Evolutionary conservation across 768 basidiomycete genomes (phyloP).

Genomic region (Agaricus subrufescens): DNA sequence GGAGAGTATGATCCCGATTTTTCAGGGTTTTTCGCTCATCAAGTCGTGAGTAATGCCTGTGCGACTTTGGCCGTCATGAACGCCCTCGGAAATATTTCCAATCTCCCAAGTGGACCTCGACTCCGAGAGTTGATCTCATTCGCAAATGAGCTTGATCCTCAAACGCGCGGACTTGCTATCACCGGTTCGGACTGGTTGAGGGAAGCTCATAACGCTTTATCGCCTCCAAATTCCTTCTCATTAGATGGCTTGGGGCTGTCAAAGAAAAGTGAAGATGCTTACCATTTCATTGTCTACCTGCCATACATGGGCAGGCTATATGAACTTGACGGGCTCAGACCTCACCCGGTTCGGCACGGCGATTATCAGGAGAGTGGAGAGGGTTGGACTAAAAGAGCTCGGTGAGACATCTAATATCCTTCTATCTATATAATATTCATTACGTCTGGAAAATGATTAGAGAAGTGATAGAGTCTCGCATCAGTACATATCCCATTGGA

Average conservation of each 20-base stretch:
- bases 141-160: conserved; percentile 82
- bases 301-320: conserved; percentile 82
- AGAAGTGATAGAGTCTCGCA: conserved; percentile 82
- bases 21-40: conserved; percentile 88
- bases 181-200: conserved; percentile 79
- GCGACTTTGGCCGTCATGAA: conserved; percentile 94
- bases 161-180: conserved; percentile 75
- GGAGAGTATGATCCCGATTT: conserved; percentile 74
- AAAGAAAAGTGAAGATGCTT: conserved; percentile 74
- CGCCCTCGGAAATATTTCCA: conserved; percentile 78
- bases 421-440: conserved; percentile 16
- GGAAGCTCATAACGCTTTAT: conserved; percentile 89
- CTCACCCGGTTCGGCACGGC: conserved; percentile 79
- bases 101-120: conserved; percentile 57
- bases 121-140: conserved; percentile 74
- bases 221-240: conserved; percentile 85
- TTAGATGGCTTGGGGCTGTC: conserved; percentile 76
- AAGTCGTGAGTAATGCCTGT: conserved; percentile 94
- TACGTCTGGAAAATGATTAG: conserved; percentile 29
- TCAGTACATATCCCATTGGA: conserved; percentile 85
- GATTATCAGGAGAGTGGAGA: conserved; percentile 59
- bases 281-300: conserved; percentile 94
- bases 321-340: conserved; percentile 90
- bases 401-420: conserved; percentile 36
- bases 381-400: conserved; percentile 81